Evolutionary conservation across 495 filamentous ascomycete genomes (phyloP).

Genomic region (Daldinia vernicosa): DNA sequence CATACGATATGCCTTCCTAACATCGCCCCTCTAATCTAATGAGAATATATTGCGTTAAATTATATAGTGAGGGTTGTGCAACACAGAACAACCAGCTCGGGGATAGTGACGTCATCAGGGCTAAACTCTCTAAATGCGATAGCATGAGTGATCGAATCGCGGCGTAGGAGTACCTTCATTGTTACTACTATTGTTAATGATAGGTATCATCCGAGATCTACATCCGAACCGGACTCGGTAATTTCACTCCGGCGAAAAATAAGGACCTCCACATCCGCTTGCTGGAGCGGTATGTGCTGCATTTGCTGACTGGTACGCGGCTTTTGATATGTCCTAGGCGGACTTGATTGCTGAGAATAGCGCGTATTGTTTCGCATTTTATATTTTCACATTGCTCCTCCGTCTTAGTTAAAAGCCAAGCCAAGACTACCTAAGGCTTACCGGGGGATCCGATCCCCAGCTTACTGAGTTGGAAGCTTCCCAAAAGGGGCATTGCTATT

Average conservation of each 20-base stretch:
- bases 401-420: too few relatives aligned
- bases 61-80: not conserved
- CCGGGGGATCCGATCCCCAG: too few relatives aligned
- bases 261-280: not conserved
- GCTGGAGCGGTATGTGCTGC: not conserved
- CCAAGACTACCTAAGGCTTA: too few relatives aligned
- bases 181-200: too few relatives aligned
- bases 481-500: too few relatives aligned
- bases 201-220: not conserved
- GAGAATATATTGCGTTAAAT: not conserved
- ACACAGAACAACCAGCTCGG: not conserved
- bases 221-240: not conserved
- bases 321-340: too few relatives aligned
- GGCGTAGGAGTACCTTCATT: not conserved
- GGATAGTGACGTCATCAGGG: not conserved
- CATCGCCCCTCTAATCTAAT: not conserved
- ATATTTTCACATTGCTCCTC: too few relatives aligned
- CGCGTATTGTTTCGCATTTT: too few relatives aligned
- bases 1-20: not conserved
- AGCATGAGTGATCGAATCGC: too few relatives aligned
- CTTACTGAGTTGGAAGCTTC: too few relatives aligned
- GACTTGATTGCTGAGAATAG: too few relatives aligned
- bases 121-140: not conserved
- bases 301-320: not conserved
- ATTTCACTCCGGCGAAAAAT: not conserved